Evolutionary conservation across 768 basidiomycete species (phyloP).

Genomic region (Russula olivacea): DNA sequence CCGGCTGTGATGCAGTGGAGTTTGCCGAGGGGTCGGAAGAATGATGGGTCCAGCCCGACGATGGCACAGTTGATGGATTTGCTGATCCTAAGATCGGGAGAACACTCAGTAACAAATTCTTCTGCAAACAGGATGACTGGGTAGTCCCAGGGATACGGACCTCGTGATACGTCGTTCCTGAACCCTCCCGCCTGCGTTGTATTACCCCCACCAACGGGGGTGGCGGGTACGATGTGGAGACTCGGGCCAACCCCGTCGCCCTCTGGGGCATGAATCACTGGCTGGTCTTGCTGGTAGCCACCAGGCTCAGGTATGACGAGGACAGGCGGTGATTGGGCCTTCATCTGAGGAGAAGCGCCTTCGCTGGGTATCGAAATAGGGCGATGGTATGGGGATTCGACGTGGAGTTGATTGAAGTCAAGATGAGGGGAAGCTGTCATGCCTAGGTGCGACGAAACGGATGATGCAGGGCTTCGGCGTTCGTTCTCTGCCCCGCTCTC

Average conservation of each 20-base stretch:
- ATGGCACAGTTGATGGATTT: constrained; percentile 24
- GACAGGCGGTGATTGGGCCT: constrained; percentile 60
- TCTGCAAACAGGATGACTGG: constrained; percentile 6
- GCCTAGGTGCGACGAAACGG: constrained; percentile 54
- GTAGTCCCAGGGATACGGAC: constrained; percentile 35
- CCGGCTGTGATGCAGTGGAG: constrained; percentile 20
- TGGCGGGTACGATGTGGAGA: constrained; percentile 78
- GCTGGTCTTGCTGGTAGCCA: constrained; percentile 38
- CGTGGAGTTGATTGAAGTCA: constrained; percentile 52
- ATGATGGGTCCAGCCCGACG: constrained; percentile 21
- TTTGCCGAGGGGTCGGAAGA: constrained; percentile 28
- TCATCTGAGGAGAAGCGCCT: constrained; percentile 36
- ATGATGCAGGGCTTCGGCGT: constrained; percentile 56
- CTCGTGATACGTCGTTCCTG: constrained; percentile 48
- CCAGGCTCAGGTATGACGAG: constrained; percentile 49
- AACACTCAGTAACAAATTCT: constrained; percentile 9
- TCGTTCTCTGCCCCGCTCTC: constrained; percentile 45
- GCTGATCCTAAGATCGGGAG: constrained; percentile 23
- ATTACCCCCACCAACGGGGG: constrained; percentile 60
- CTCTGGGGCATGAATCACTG: constrained; percentile 57
- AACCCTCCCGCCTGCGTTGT: constrained; percentile 45
- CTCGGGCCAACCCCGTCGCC: constrained; percentile 51
- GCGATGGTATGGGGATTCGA: constrained; percentile 59
- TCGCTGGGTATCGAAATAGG: constrained; percentile 41
- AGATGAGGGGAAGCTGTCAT: constrained; percentile 48